Conservation (phyloP, 1,139 yeast genomes). For the Yamadazyma dendronema region DNA sequence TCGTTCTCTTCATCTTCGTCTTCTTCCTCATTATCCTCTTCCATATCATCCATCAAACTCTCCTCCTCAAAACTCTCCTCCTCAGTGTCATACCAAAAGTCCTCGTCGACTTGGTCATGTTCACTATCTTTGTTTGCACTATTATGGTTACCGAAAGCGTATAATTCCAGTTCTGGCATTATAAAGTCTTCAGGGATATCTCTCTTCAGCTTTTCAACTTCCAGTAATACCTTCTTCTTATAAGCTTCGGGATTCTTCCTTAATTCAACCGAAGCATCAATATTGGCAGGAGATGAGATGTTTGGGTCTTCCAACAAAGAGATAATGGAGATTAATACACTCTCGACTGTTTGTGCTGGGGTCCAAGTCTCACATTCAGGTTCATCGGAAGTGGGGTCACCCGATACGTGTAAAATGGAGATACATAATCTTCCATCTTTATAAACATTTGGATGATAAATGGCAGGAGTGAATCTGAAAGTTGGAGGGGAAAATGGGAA, state of each 20-base stretch:
- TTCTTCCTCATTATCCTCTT: slow-evolving; percentile 56
- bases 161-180: slow-evolving; percentile 65
- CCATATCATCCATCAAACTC: slow-evolving; percentile 50
- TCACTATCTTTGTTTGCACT: slow-evolving; percentile 40
- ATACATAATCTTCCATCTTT: slow-evolving; percentile 92
- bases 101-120: slow-evolving; percentile 76
- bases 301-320: slow-evolving; percentile 92
- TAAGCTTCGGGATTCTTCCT: slow-evolving; percentile 80
- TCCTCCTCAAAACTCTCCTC: slow-evolving; percentile 55
- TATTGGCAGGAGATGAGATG: slow-evolving; percentile 90
- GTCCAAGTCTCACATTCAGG: slow-evolving; percentile 95
- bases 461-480: slow-evolving; percentile 90
- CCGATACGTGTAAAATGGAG: slow-evolving; percentile 86
- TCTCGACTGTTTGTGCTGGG: slow-evolving; percentile 94
- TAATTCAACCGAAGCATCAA: slow-evolving; percentile 93
- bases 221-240: slow-evolving; percentile 73
- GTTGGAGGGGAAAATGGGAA: slow-evolving; percentile 92
- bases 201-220: slow-evolving; percentile 78
- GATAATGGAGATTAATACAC: slow-evolving; percentile 84
- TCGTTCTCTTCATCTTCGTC: slow-evolving; percentile 57
- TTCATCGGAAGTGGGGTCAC: slow-evolving; percentile 86
- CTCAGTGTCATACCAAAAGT: slow-evolving; percentile 81
- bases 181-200: slow-evolving; percentile 85
- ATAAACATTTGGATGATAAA: slow-evolving; percentile 93
- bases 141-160: slow-evolving; percentile 56